Conservation (phyloP, 495 filamentous ascomycete genomes). For the Baudoinia panamericana region DNA sequence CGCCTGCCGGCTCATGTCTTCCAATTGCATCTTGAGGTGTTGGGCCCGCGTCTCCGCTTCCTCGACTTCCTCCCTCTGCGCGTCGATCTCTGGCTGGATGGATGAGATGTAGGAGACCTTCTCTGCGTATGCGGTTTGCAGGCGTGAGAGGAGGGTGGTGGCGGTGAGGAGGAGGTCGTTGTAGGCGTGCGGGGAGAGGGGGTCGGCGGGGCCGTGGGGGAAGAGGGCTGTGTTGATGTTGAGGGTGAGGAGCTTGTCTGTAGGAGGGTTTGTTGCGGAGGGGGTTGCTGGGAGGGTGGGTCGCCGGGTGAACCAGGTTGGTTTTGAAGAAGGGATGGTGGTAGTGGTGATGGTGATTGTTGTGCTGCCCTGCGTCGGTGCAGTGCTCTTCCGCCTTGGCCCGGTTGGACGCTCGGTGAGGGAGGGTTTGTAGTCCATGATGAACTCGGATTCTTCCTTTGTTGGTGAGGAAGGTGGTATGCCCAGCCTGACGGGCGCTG, state of each 20-base stretch:
- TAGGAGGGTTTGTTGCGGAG: not conserved
- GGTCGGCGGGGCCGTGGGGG: slow-evolving; percentile 37
- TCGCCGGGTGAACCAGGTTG: slow-evolving; percentile 17
- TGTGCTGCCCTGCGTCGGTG: not conserved
- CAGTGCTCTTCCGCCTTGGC: slow-evolving; percentile 4
- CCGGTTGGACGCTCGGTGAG: slow-evolving; percentile 9
- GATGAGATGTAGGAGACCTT: slow-evolving; percentile 47
- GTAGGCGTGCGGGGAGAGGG: slow-evolving; percentile 52
- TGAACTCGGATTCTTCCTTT: slow-evolving; percentile 17
- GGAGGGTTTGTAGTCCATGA: slow-evolving; percentile 20
- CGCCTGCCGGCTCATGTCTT: slow-evolving; percentile 59
- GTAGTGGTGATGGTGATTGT: not conserved
- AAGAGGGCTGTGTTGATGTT: slow-evolving; percentile 53
- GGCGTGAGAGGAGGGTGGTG: slow-evolving; percentile 44
- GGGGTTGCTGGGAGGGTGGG: slow-evolving; percentile 4
- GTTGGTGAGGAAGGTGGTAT: slow-evolving; percentile 15
- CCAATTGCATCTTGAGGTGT: slow-evolving; percentile 60
- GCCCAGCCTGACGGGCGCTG: slow-evolving; percentile 21
- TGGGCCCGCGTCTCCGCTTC: slow-evolving; percentile 55
- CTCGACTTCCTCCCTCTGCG: slow-evolving; percentile 57
- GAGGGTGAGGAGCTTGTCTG: slow-evolving; percentile 39
- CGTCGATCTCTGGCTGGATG: slow-evolving; percentile 47
- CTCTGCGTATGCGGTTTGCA: slow-evolving; percentile 61
- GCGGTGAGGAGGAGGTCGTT: slow-evolving; percentile 59
- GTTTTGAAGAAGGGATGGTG: not conserved